phyloP scores from a whole-genome alignment of 352 stramenopile genomes.

The Phytophthora sansomeana region DNA sequence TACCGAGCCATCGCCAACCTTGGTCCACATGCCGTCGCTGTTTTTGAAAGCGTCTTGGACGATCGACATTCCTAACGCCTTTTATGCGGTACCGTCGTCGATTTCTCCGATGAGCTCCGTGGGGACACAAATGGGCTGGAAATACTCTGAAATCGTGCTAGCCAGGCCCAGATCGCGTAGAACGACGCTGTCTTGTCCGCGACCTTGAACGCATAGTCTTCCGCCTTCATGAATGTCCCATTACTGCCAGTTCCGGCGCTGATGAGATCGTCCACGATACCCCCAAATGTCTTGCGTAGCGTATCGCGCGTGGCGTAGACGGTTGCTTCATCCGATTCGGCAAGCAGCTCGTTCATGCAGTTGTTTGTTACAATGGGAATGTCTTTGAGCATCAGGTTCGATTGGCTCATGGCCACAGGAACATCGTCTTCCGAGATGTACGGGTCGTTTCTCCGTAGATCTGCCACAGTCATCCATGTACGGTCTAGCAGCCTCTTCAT shows the following conservation, averaged over 20 bases:
- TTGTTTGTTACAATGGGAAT: constrained; percentile 40
- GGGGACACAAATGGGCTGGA: constrained; percentile 50
- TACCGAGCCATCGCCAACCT: too few species aligned
- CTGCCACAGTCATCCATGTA: constrained; percentile 17
- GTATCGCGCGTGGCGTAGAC: constrained; percentile 35
- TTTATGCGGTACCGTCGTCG: constrained; percentile 36
- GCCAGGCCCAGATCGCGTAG: constrained; percentile 40
- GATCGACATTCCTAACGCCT: constrained; percentile 37
- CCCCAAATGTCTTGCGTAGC: constrained; percentile 48
- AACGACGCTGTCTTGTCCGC: constrained; percentile 39
- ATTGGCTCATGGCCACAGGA: constrained; percentile 23
- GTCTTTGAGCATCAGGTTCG: constrained; percentile 45
- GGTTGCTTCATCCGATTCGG: constrained; percentile 12
- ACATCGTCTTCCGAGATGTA: constrained; percentile 21
- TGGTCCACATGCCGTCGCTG: too few species aligned
- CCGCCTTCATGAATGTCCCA: constrained; percentile 22
- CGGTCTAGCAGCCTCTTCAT: constrained; percentile 21
- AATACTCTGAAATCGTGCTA: constrained; percentile 35
- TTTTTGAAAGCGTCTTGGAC: constrained; percentile 37
- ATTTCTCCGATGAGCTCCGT: constrained; percentile 48
- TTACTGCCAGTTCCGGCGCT: constrained; percentile 28
- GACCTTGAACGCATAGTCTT: constrained; percentile 39
- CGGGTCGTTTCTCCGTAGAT: constrained; percentile 8
- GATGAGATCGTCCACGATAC: constrained; percentile 45
- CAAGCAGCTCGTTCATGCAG: constrained; percentile 32